A percentile compares a stretch with the other conserved stretches of the same genome.
These are phyloP conservation scores for Cordyceps fumosorosea DNA, from an alignment of 2,329 filamentous ascomycete species.

Conservation along the genomic window DNA sequence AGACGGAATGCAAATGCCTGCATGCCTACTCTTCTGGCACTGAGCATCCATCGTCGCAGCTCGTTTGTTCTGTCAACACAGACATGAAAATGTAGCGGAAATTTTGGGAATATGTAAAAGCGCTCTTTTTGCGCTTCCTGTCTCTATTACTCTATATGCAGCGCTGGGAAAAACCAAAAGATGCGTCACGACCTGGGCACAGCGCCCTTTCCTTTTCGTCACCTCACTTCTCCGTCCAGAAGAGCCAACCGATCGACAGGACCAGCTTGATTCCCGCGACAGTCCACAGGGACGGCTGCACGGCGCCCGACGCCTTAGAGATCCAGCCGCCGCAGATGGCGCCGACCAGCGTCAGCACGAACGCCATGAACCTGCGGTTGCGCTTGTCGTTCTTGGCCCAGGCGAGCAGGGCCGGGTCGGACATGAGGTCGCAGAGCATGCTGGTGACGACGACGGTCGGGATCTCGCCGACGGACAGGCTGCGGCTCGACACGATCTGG, in stretches of 20 bases:
- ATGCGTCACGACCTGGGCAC: neutral
- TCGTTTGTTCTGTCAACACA: neutral
- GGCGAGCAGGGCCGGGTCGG: conserved; percentile 41
- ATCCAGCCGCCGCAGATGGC: conserved; percentile 44
- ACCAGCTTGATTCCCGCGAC: conserved; percentile 38
- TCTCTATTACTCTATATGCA: conserved; percentile 13
- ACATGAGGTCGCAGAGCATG: conserved; percentile 46
- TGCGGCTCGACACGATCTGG: conserved; percentile 44
- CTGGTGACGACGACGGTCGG: conserved; percentile 50
- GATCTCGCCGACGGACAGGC: conserved; percentile 46
- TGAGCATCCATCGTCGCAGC: neutral
- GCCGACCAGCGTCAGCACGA: conserved; percentile 39
- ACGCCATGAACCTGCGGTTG: conserved; percentile 39
- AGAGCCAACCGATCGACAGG: conserved; percentile 30
- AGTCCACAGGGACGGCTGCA: conserved; percentile 38
- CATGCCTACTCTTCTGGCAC: neutral
- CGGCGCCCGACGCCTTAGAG: conserved; percentile 33
- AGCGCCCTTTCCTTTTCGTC: neutral
- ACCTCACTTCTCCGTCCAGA: conserved; percentile 22
- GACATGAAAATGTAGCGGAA: neutral
- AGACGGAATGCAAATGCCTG: neutral
- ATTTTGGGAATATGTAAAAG: neutral
- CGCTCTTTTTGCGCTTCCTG: neutral
- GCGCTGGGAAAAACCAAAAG: conserved; percentile 3
- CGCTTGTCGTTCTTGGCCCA: conserved; percentile 40